Base-by-base conservation (phyloP, 495 filamentous ascomycete species). In the Bryoglossum gracile region DNA sequence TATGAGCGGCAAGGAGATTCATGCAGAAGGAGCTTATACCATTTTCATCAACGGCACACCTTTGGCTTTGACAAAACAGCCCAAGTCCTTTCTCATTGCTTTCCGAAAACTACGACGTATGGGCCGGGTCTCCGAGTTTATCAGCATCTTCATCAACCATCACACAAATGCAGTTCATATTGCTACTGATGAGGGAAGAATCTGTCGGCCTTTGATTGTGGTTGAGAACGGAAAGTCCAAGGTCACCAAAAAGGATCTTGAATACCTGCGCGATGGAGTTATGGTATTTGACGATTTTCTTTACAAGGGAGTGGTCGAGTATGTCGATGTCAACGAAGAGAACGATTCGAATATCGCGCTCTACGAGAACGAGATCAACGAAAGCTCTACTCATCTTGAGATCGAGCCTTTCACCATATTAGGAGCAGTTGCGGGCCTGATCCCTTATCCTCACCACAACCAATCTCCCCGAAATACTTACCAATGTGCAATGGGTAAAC, bases 401-500 rank as follows among this genome's bases (percentile, higher is more conserved):
- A 96, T 99, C 44, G 94, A 97, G 63, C 92, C 92, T 0, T 97
- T 96, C 64, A 97, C 94, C 1, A 84, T 97, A 35, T 81, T 99
- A 24, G 92, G 92, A n/a, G 94, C 92, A 21, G 94, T 97, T 26
- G 92, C 92, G 30, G 91, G 92, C 32, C 72, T 99, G 17, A 97
- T 99, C 58, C 92, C 92, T 3, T 99, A 96, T 61, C 92, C 92
- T 9, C 94, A 99, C 68, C 92, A 99, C 72, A 99, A 99, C 65
- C 92, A 99, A 65, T 99, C 92, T 3, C 92, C 92, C 8, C 82
- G 92, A 70, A 99, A 99, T 63, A 99, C 92, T 6, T 99, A 99
- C 61, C 92, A 98, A 70, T 96, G 94, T 65, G 92, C 92, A 66
- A 99, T 99, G 92, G 92, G 92, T 73, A 99, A 99, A 68, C 92